Evolutionary conservation across 2,329 filamentous ascomycete species (phyloP).

Genomic region (Coniochaeta sp.): DNA sequence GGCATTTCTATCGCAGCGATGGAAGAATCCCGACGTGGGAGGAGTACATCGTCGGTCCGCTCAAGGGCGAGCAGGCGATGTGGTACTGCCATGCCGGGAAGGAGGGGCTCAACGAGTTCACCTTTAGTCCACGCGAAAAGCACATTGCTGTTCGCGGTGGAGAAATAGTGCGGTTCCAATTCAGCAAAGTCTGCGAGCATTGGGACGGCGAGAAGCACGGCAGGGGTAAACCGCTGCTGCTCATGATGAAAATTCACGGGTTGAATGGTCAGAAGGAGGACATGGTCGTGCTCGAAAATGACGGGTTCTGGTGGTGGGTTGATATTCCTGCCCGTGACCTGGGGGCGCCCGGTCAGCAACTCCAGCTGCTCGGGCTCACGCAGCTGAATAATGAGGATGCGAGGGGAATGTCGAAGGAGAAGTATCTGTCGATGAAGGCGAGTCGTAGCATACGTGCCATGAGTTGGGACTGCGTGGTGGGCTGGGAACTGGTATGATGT

Average conservation of each 20-base stretch:
- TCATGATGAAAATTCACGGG: constrained; percentile 62
- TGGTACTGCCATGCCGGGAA: constrained; percentile 35
- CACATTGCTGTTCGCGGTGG: constrained; percentile 51
- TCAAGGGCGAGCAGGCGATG: constrained; percentile 38
- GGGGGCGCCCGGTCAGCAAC: constrained; percentile 60
- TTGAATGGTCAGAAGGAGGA: constrained; percentile 53
- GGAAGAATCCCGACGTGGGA: constrained; percentile 66
- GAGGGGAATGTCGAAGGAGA: constrained; percentile 39
- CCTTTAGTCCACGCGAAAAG: constrained; percentile 53
- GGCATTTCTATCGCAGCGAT: constrained; percentile 68
- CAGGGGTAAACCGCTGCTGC: constrained; percentile 58
- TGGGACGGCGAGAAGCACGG: constrained; percentile 69
- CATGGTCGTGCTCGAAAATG: constrained; percentile 64
- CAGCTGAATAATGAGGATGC: constrained; percentile 36
- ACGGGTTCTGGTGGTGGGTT: constrained; percentile 73
- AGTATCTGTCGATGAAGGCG: constrained; percentile 34
- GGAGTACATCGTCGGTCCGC: constrained; percentile 66
- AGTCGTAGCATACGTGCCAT: constrained; percentile 20
- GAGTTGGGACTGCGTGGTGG: constrained; percentile 34
- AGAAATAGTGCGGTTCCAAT: constrained; percentile 66
- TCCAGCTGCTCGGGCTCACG: constrained; percentile 56
- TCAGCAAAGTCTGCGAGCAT: constrained; percentile 72
- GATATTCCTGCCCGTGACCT: constrained; percentile 63
- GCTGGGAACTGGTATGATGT: constrained; percentile 41
- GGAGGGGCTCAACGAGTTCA: constrained; percentile 47